Conservation (phyloP, 192 early-diverging fungal genomes). For the Cladochytrium replicatum region DNA sequence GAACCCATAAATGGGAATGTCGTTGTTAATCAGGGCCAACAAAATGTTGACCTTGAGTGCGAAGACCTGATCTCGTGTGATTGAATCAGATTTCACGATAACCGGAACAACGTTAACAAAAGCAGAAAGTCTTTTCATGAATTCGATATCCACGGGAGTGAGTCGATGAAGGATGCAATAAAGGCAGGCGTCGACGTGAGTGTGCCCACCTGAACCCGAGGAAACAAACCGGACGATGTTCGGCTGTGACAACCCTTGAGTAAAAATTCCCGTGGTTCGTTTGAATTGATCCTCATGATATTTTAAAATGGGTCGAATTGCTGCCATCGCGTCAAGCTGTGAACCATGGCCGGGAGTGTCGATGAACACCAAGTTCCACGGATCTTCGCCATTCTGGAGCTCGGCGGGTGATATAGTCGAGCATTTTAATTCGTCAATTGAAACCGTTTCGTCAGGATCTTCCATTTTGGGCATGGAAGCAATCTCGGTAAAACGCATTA, state of each 20-base stretch:
- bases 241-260: not conserved
- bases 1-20: slow-evolving; percentile 51
- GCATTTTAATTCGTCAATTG: slow-evolving; percentile 5
- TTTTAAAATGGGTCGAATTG: slow-evolving; percentile 27
- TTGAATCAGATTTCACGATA: slow-evolving; percentile 54
- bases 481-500: too few relatives aligned
- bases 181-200: slow-evolving; percentile 31
- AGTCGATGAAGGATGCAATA: slow-evolving; percentile 43
- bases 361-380: slow-evolving; percentile 27
- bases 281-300: slow-evolving; percentile 25
- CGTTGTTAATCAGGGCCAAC: slow-evolving; percentile 34
- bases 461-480: too few relatives aligned
- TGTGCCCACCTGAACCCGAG: slow-evolving; percentile 19
- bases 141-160: slow-evolving; percentile 62
- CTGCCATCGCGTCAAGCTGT: slow-evolving; percentile 25
- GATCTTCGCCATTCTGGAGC: slow-evolving; percentile 13
- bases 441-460: too few relatives aligned
- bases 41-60: slow-evolving; percentile 42
- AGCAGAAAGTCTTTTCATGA: slow-evolving; percentile 50
- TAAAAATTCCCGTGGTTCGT: slow-evolving; percentile 25
- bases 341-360: slow-evolving; percentile 36
- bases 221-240: slow-evolving; percentile 13
- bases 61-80: slow-evolving; percentile 36
- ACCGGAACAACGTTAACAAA: slow-evolving; percentile 57
- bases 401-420: slow-evolving; percentile 23